Evolutionary conservation across 129 eudicot species (phyloP).

Genomic region (Pulicaria dysenterica): DNA sequence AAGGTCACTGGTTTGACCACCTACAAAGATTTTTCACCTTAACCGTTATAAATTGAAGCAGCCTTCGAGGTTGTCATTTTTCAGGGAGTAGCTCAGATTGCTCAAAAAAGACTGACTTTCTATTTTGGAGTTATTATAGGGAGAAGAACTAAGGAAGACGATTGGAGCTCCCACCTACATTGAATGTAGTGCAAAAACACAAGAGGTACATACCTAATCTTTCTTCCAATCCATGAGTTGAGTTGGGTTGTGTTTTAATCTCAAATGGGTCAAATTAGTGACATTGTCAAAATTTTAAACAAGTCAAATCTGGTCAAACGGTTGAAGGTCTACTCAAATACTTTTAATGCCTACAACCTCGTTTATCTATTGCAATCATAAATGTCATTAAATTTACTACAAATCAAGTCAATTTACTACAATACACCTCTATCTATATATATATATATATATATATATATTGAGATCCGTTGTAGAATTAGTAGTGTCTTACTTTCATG

Average conservation of each 20-base stretch:
- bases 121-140: conserved; percentile 34
- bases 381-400: too few species aligned
- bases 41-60: conserved; percentile 1
- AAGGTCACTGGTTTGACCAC: background rate
- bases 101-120: background rate
- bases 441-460: too few species aligned
- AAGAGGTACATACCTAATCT: conserved; percentile 39
- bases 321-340: too few species aligned
- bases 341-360: too few species aligned
- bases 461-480: background rate
- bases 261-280: too few species aligned
- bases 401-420: too few species aligned
- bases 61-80: conserved; percentile 9
- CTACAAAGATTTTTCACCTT: background rate
- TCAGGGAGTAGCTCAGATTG: conserved; percentile 1
- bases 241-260: background rate
- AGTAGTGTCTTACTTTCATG: background rate
- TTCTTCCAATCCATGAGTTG: background rate
- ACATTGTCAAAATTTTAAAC: too few species aligned
- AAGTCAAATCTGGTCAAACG: too few species aligned
- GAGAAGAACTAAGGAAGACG: conserved; percentile 54
- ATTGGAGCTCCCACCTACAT: conserved; percentile 57
- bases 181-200: conserved; percentile 61
- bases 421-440: too few species aligned
- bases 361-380: too few species aligned